Base-by-base conservation (phyloP, 2,329 filamentous ascomycete genomes). In the Penicillium sp. region DNA sequence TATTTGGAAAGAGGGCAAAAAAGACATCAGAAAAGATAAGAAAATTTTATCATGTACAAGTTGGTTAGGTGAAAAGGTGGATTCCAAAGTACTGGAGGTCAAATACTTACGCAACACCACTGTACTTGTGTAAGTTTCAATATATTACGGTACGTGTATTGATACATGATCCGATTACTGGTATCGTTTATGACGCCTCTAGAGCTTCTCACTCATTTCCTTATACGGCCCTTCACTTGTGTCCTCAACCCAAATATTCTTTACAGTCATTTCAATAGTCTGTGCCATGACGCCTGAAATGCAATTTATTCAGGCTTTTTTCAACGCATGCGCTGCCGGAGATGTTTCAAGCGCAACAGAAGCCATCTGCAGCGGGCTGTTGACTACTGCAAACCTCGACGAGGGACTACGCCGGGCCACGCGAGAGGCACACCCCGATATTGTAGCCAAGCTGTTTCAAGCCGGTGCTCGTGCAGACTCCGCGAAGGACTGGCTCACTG, bases 361-460 rank as follows among this genome's bases (percentile, higher is more conserved):
- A 47, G 47, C 54, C 31, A 45, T 56, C 44, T 27, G 39, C 38
- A 51, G 32, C n/a, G 43, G 18, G 18, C 18, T 18, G 18, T 18
- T 18, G 18, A 18, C 18, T 18, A 18, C 18, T 31, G 47, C 53
- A 27, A 27, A 50, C 18, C 40, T 56, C 13, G 29, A 46, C 43
- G 24, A 48, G 32, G 56, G 49, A 43, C 54, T 56, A 5, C 3
- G 10, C 10, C 43, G 50, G 18, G 53, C 56, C 8, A 52, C 47
- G 29, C 1, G 22, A 8, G 27, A 36, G 18, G 38, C 50, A 32
- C 46, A 52, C 43, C n/a, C 34, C 27, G 47, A 56, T 9, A 51
- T 59, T 14, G 54, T 59, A 32, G 16, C 50, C 7, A 43, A 45
- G 3, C 50, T 59, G 3, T 56, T 59, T 22, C 34, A 54, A 13